A percentile compares a stretch with the other conserved stretches of the same genome.
These are phyloP conservation scores for Candida krabiensis DNA, from an alignment of 805 yeast species.

Conservation along the genomic window DNA sequence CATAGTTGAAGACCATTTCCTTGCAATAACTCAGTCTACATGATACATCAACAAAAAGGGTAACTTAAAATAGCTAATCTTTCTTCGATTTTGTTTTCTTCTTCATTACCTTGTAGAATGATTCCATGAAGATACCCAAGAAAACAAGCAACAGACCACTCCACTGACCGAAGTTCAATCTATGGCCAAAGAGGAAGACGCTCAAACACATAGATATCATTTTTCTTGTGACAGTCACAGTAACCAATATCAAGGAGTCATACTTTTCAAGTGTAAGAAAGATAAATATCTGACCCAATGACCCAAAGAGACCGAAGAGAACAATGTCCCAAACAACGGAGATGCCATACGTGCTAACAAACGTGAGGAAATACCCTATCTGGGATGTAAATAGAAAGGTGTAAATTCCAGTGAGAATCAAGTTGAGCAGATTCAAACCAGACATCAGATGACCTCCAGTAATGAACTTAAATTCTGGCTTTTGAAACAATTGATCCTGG, in stretches of 20 bases:
- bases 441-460: slow-evolving; percentile 91
- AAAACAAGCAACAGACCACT: slow-evolving; percentile 77
- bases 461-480: slow-evolving; percentile 39
- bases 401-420: slow-evolving; percentile 49
- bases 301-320: slow-evolving; percentile 74
- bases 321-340: slow-evolving; percentile 57
- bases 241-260: slow-evolving; percentile 82
- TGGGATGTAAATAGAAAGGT: slow-evolving; percentile 49
- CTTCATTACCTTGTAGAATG: slow-evolving; percentile 44
- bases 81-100: slow-evolving; percentile 5
- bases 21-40: too few species aligned
- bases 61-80: too few species aligned
- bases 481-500: slow-evolving; percentile 78
- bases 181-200: slow-evolving; percentile 85
- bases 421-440: slow-evolving; percentile 49
- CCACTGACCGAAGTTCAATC: slow-evolving; percentile 66
- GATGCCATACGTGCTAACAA: slow-evolving; percentile 50
- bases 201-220: slow-evolving; percentile 94
- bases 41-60: too few species aligned
- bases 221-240: slow-evolving; percentile 94
- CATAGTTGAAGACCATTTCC: too few species aligned
- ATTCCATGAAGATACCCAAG: slow-evolving; percentile 82
- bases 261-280: slow-evolving; percentile 80
- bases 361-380: slow-evolving; percentile 45
- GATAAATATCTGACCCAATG: slow-evolving; percentile 93